Evolutionary conservation across 2,329 filamentous ascomycete genomes (phyloP).

Genomic region (Cordyceps farinosa): DNA sequence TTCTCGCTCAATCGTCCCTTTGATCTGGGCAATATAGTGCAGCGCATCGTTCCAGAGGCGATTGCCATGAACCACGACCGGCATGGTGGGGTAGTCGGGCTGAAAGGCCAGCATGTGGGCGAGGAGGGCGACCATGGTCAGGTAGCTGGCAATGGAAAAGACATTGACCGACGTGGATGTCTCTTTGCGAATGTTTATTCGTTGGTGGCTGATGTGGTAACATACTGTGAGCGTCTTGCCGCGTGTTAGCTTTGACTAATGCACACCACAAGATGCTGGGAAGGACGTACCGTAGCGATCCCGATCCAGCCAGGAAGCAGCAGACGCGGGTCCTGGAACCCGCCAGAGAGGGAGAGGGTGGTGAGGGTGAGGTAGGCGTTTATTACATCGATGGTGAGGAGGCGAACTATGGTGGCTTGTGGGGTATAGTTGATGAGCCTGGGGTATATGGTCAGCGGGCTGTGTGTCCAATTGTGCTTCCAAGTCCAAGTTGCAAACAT

Average conservation of each 20-base stretch:
- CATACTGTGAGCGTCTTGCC: constrained; percentile 64
- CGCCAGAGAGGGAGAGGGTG: constrained; percentile 66
- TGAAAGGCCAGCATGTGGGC: constrained; percentile 62
- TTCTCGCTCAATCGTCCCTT: constrained; percentile 32
- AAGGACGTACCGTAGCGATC: constrained; percentile 62
- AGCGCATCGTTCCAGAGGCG: constrained; percentile 35
- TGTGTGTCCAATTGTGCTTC: not conserved
- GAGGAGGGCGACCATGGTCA: constrained; percentile 68
- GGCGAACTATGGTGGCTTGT: constrained; percentile 73
- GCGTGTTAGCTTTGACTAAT: not conserved
- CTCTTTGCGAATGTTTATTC: constrained; percentile 76
- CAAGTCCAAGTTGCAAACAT: constrained; percentile 25
- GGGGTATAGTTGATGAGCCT: constrained; percentile 85
- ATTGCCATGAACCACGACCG: constrained; percentile 45
- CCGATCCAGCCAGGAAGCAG: constrained; percentile 74
- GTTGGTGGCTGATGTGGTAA: constrained; percentile 74
- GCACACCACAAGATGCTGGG: not conserved
- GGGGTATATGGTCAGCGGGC: not conserved
- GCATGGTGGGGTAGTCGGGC: constrained; percentile 58
- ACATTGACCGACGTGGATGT: constrained; percentile 74
- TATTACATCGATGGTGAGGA: constrained; percentile 69
- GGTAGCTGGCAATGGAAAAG: constrained; percentile 72
- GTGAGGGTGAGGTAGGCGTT: constrained; percentile 74
- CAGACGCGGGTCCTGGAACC: constrained; percentile 65
- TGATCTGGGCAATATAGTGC: constrained; percentile 28